Conservation (phyloP, 176 grass and related monocot genomes). For the Dendrocalamus sinicus region DNA sequence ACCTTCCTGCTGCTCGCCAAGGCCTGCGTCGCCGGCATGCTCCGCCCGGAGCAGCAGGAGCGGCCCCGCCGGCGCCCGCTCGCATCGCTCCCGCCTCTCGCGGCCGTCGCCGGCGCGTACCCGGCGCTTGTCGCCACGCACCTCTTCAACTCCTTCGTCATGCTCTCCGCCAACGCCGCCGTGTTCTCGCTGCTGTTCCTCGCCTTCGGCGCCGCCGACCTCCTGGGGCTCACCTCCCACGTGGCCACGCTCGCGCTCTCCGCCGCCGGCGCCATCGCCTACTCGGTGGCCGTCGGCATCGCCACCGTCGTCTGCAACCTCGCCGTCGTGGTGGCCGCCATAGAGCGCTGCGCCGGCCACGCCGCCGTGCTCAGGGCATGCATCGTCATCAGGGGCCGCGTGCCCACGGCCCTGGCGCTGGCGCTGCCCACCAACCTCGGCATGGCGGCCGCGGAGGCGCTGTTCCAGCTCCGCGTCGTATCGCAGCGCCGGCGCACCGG, state of each 20-base stretch:
- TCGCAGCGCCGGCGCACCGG: constrained; percentile 37
- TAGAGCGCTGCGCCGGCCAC: constrained; percentile 59
- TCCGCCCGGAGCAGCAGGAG: neutral
- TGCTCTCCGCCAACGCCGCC: constrained; percentile 78
- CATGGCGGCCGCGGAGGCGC: constrained; percentile 62
- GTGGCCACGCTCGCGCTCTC: constrained; percentile 52
- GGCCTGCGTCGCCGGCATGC: constrained; percentile 62
- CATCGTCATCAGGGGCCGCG: constrained; percentile 48
- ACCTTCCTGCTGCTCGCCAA: constrained; percentile 83
- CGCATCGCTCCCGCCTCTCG: constrained; percentile 34
- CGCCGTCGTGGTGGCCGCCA: constrained; percentile 66
- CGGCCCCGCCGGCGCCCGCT: neutral
- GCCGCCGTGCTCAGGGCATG: constrained; percentile 70
- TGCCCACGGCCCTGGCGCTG: constrained; percentile 62
- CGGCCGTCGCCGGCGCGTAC: constrained; percentile 48
- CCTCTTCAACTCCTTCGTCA: constrained; percentile 59
- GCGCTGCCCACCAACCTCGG: constrained; percentile 77
- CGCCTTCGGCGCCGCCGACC: constrained; percentile 63
- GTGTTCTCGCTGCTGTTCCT: constrained; percentile 83
- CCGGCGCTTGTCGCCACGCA: constrained; percentile 63
- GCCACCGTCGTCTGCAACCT: constrained; percentile 80
- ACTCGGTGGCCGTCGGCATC: constrained; percentile 65
- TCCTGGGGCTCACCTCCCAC: constrained; percentile 53
- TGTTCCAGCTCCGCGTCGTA: constrained; percentile 81
- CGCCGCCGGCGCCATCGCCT: constrained; percentile 62